Conservation (phyloP, 768 basidiomycete genomes). For the Tephrocybe sp. region DNA sequence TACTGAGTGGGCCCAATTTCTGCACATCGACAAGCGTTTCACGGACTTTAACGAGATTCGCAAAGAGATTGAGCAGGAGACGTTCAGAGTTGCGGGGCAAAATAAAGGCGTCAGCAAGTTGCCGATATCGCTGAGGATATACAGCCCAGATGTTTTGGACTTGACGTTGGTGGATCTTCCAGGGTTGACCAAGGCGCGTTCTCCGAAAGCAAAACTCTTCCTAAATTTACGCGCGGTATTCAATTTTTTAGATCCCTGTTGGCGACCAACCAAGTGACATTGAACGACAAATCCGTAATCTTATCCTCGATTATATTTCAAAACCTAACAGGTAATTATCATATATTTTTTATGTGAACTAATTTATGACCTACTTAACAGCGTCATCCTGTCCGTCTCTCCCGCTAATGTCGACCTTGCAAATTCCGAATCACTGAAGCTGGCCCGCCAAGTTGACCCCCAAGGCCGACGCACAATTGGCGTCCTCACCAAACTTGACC, state of each 20-base stretch:
- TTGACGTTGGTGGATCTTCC: constrained; percentile 96
- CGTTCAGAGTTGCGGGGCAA: constrained; percentile 94
- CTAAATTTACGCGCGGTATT: neutral
- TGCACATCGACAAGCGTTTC: constrained; percentile 94
- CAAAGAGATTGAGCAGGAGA: constrained; percentile 97
- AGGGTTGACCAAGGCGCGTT: constrained; percentile 87
- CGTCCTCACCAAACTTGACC: constrained; percentile 93
- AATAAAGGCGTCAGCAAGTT: constrained; percentile 98
- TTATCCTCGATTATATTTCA: constrained; percentile 95
- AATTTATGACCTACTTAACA: constrained; percentile 25
- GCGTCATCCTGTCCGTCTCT: constrained; percentile 96
- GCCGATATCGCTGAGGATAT: constrained; percentile 94
- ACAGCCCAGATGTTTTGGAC: constrained; percentile 93
- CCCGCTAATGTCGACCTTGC: constrained; percentile 98
- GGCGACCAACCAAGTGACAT: constrained; percentile 99
- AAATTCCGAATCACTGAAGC: constrained; percentile 96
- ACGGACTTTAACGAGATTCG: constrained; percentile 96
- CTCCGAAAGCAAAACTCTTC: neutral
- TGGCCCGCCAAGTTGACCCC: constrained; percentile 93
- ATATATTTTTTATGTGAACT: too few relatives aligned
- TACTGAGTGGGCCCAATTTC: constrained; percentile 95
- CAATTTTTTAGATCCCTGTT: constrained; percentile 71
- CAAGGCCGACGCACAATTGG: constrained; percentile 97
- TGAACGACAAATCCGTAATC: constrained; percentile 90
- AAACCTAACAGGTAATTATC: constrained; percentile 98